phyloP scores from a whole-genome alignment of 352 stramenopile genomes.

The Detonula confervacea region DNA sequence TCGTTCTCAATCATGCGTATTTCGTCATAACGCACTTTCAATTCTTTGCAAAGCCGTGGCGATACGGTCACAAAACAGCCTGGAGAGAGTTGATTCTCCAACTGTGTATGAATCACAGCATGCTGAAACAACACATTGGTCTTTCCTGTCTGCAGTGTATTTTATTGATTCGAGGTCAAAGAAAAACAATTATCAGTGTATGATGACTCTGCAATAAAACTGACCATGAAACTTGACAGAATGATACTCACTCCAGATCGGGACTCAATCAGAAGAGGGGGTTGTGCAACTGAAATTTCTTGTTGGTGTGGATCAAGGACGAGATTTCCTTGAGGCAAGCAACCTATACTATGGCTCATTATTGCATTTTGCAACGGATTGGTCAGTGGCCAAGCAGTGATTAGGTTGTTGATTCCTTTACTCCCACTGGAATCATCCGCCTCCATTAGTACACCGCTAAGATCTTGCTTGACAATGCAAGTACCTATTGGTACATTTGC shows the following conservation, averaged over 20 bases:
- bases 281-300: slow-evolving; percentile 34
- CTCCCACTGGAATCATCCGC: background rate
- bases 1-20: slow-evolving; percentile 27
- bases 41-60: slow-evolving; percentile 39
- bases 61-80: slow-evolving; percentile 50
- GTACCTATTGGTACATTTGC: slow-evolving; percentile 15
- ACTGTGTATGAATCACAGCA: slow-evolving; percentile 41
- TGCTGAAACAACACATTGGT: slow-evolving; percentile 54
- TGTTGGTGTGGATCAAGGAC: slow-evolving; percentile 40
- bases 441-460: slow-evolving; percentile 18
- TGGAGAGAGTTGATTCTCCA: slow-evolving; percentile 26
- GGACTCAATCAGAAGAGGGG: slow-evolving; percentile 51
- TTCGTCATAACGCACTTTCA: slow-evolving; percentile 40
- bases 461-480: slow-evolving; percentile 14
- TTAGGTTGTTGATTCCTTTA: slow-evolving; percentile 10
- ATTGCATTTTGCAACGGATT: slow-evolving; percentile 40
- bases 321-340: slow-evolving; percentile 36
- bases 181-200: slow-evolving; percentile 2
- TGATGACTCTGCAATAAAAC: background rate
- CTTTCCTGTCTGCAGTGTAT: slow-evolving; percentile 34
- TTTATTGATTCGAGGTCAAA: background rate
- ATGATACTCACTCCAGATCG: slow-evolving; percentile 29
- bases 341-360: slow-evolving; percentile 27
- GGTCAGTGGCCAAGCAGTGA: slow-evolving; percentile 35
- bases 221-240: slow-evolving; percentile 1